These are phyloP conservation scores for Colletotrichum endophyticum DNA, from an alignment of 2,329 filamentous ascomycete genomes.

Conservation along the genomic window DNA sequence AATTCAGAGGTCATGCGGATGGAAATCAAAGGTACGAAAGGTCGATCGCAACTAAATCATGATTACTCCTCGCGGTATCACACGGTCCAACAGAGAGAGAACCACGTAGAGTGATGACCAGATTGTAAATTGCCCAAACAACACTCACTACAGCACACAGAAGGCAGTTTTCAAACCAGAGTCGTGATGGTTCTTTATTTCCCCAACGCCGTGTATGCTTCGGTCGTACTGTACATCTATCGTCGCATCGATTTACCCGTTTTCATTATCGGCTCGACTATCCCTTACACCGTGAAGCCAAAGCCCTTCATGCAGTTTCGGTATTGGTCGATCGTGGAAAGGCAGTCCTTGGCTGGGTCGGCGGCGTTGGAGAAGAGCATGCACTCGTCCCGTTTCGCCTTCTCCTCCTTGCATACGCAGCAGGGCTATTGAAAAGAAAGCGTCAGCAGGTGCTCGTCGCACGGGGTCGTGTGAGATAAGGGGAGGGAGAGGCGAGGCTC, in stretches of 20 bases:
- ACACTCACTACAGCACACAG: neutral
- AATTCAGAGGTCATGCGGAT: neutral
- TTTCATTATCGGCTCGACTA: neutral
- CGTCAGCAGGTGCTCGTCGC: neutral
- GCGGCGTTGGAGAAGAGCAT: slow-evolving; percentile 94
- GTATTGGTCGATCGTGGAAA: slow-evolving; percentile 83
- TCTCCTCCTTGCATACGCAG: slow-evolving; percentile 97
- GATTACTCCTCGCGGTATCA: neutral
- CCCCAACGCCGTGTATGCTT: slow-evolving; percentile 23
- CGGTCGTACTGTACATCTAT: slow-evolving; percentile 20
- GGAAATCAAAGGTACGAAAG: neutral
- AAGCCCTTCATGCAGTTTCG: slow-evolving; percentile 91
- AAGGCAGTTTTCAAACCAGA: neutral
- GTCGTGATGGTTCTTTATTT: slow-evolving; percentile 14
- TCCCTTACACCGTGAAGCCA: slow-evolving; percentile 75
- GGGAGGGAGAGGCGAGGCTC: neutral
- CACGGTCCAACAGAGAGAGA: neutral
- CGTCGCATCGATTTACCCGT: slow-evolving; percentile 1
- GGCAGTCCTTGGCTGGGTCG: slow-evolving; percentile 85
- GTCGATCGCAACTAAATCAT: neutral
- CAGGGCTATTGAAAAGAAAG: slow-evolving; percentile 69
- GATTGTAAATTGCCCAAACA: neutral
- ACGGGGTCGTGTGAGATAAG: neutral
- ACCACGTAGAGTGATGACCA: neutral
- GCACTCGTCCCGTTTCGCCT: slow-evolving; percentile 91